Evolutionary conservation across 495 filamentous ascomycete genomes (phyloP).

Genomic region (Friedmanniomyces endolithicus): DNA sequence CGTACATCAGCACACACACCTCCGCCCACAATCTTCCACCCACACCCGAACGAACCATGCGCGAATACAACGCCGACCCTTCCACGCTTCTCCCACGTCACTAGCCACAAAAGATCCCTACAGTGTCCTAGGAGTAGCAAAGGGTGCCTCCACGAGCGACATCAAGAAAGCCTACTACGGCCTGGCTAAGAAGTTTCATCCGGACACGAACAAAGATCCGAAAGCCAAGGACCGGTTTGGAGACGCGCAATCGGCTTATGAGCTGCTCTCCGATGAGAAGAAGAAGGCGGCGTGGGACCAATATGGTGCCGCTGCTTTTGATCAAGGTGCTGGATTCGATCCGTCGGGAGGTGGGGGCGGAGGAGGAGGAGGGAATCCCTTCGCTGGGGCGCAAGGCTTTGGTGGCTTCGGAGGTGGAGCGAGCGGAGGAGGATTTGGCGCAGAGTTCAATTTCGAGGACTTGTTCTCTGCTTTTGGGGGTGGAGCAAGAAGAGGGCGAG

Average conservation of each 20-base stretch:
- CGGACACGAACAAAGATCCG: constrained; percentile 92
- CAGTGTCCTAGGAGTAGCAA: constrained; percentile 68
- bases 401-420: constrained; percentile 45
- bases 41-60: constrained; percentile 15
- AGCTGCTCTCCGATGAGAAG: constrained; percentile 77
- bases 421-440: constrained; percentile 48
- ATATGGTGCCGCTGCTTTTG: constrained; percentile 79
- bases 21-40: neutral
- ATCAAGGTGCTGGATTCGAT: constrained; percentile 60
- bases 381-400: constrained; percentile 42
- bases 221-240: constrained; percentile 85
- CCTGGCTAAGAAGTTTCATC: constrained; percentile 95
- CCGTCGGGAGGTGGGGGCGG: constrained; percentile 46
- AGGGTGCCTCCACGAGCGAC: constrained; percentile 63
- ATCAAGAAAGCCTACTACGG: constrained; percentile 99
- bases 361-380: constrained; percentile 46
- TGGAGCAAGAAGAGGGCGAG: constrained; percentile 41
- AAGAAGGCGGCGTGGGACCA: constrained; percentile 86
- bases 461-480: constrained; percentile 79
- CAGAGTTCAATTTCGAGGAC: constrained; percentile 89
- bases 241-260: constrained; percentile 84
- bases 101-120: constrained; percentile 72
- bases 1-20: neutral
- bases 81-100: constrained; percentile 57
- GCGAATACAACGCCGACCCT: constrained; percentile 12